Percentiles rank a stretch among this genome's conserved stretches.
Evolutionary conservation across 2,329 filamentous ascomycete genomes (phyloP).

Genomic region (Talaromyces sp.): DNA sequence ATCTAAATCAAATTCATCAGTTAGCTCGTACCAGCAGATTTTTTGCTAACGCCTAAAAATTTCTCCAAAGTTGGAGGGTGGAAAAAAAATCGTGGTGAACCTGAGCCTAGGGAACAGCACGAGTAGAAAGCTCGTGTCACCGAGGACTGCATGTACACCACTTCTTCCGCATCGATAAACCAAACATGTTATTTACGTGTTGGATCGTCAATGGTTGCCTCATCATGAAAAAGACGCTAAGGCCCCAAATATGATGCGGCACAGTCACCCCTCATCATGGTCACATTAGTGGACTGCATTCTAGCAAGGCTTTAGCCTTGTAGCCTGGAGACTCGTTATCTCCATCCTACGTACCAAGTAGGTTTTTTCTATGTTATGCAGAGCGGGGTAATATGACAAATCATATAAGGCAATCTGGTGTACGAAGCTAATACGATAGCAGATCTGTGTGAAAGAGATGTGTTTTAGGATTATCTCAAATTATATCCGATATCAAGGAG

Average conservation of each 20-base stretch:
- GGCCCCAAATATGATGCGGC: background rate
- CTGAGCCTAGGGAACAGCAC: no score
- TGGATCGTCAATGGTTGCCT: background rate
- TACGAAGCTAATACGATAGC: background rate
- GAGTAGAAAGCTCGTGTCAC: no score
- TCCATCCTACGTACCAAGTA: background rate
- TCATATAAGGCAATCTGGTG: background rate
- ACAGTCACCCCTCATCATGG: background rate
- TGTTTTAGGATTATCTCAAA: background rate
- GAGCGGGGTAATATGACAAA: background rate
- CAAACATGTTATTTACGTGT: background rate
- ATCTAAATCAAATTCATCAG: no score
- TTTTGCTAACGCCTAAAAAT: no score
- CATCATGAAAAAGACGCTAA: background rate
- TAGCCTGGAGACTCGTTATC: background rate
- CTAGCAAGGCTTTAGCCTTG: background rate
- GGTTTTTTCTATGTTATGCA: background rate
- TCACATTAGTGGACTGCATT: background rate
- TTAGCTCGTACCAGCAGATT: no score
- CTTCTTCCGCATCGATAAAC: no score
- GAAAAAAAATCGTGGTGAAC: no score
- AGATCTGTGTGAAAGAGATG: background rate
- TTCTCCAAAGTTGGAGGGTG: no score
- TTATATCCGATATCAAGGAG: background rate
- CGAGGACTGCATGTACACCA: no score